Conservation (phyloP, 2,329 filamentous ascomycete genomes). For the Trematosphaeria pertusa region DNA sequence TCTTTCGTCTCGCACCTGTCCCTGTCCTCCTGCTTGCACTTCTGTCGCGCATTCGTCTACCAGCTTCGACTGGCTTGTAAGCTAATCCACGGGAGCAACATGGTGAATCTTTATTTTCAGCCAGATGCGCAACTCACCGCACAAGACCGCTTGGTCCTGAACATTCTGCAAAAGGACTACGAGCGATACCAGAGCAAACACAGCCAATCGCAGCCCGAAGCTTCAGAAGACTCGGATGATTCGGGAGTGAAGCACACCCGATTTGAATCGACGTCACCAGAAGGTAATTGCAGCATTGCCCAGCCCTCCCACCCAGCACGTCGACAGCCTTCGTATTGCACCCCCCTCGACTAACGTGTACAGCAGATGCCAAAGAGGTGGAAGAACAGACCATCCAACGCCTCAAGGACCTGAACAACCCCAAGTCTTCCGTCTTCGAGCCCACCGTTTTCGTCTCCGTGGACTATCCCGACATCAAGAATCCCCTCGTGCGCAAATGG, state of each 20-base stretch:
- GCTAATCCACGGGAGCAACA: slow-evolving; percentile 11
- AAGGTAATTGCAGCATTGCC: slow-evolving; percentile 24
- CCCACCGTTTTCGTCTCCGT: slow-evolving; percentile 63
- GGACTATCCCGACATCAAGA: slow-evolving; percentile 57
- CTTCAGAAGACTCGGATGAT: slow-evolving; percentile 32
- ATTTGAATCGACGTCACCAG: slow-evolving; percentile 37
- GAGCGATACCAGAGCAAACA: slow-evolving; percentile 21
- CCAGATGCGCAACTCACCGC: slow-evolving; percentile 39
- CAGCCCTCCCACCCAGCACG: too few species aligned
- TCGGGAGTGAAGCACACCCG: slow-evolving; percentile 33
- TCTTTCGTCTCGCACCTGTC: background rate
- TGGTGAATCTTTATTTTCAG: slow-evolving; percentile 41
- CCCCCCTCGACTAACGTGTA: background rate
- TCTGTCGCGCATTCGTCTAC: too few species aligned
- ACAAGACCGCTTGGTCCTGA: slow-evolving; percentile 39
- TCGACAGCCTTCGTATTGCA: too few species aligned
- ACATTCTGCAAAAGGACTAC: slow-evolving; percentile 38
- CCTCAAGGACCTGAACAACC: slow-evolving; percentile 60
- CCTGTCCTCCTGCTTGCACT: too few species aligned
- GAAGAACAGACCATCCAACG: slow-evolving; percentile 49
- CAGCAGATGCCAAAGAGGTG: slow-evolving; percentile 36
- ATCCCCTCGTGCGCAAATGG: slow-evolving; percentile 48
- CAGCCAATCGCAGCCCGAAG: slow-evolving; percentile 9
- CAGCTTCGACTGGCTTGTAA: too few species aligned
- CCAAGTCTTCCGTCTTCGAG: slow-evolving; percentile 56